Percentiles rank a stretch among this genome's conserved stretches.
Conservation (phyloP, 192 early-diverging fungal species). For the Physocladia obscura region DNA sequence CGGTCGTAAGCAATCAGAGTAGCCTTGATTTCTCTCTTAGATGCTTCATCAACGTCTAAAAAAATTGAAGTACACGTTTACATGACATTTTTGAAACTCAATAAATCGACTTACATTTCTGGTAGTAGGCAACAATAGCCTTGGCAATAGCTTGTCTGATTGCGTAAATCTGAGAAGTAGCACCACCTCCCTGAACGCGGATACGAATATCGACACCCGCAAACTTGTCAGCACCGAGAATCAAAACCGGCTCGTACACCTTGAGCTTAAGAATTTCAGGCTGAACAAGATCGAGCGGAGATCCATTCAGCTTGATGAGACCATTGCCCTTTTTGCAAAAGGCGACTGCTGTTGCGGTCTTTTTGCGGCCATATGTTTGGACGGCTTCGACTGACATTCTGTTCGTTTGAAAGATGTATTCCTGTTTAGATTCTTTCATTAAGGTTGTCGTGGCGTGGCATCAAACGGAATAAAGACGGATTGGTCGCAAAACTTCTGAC, state of each 20-base stretch:
- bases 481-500: neutral
- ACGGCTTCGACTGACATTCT: conserved; percentile 62
- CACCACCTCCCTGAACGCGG: conserved; percentile 95
- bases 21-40: conserved; percentile 99
- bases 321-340: conserved; percentile 97
- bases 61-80: neutral
- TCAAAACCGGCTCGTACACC: conserved; percentile 96
- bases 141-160: conserved; percentile 99
- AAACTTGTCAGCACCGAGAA: conserved; percentile 96
- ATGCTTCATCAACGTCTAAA: conserved; percentile 90
- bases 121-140: conserved; percentile 98
- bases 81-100: no score
- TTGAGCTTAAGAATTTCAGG: conserved; percentile 97
- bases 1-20: conserved; percentile 88
- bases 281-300: conserved; percentile 92
- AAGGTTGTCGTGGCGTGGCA: neutral
- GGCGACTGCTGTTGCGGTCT: conserved; percentile 99
- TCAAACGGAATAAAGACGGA: neutral
- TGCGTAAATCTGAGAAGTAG: conserved; percentile 94
- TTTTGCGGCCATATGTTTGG: conserved; percentile 84
- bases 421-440: no score
- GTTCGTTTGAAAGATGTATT: neutral
- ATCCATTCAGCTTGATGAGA: conserved; percentile 97
- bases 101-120: conserved; percentile 93
- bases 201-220: conserved; percentile 95